phyloP scores from a whole-genome alignment of 352 stramenopile species.

The Phytophthora cajani region DNA sequence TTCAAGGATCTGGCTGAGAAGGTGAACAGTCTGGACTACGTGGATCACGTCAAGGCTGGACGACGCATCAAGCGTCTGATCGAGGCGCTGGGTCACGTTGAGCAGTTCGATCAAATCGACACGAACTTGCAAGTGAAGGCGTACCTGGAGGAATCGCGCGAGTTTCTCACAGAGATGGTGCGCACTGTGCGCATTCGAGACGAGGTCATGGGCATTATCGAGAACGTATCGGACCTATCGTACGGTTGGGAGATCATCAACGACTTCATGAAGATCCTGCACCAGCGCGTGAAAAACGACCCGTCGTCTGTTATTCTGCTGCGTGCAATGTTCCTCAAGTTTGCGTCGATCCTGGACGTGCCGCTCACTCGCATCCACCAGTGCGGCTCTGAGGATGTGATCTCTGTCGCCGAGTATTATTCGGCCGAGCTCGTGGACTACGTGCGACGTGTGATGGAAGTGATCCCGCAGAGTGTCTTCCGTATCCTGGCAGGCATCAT shows the following conservation, averaged over 20 bases:
- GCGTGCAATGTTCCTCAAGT: slow-evolving; percentile 95
- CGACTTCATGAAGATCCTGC: slow-evolving; percentile 95
- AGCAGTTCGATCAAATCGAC: slow-evolving; percentile 96
- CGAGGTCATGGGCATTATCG: slow-evolving; percentile 92
- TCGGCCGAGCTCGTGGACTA: slow-evolving; percentile 94
- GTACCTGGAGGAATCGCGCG: slow-evolving; percentile 92
- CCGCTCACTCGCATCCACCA: slow-evolving; percentile 94
- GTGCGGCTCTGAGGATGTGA: slow-evolving; percentile 91
- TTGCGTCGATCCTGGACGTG: slow-evolving; percentile 94
- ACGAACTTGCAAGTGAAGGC: slow-evolving; percentile 96
- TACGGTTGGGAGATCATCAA: slow-evolving; percentile 96
- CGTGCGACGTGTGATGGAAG: slow-evolving; percentile 94
- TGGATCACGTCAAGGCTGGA: slow-evolving; percentile 93
- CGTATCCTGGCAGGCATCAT: slow-evolving; percentile 94
- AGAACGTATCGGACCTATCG: slow-evolving; percentile 94
- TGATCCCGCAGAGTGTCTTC: slow-evolving; percentile 96
- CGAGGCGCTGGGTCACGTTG: slow-evolving; percentile 93
- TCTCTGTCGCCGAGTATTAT: slow-evolving; percentile 95
- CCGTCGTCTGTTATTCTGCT: slow-evolving; percentile 93
- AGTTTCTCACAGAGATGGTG: slow-evolving; percentile 95
- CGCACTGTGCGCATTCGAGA: slow-evolving; percentile 94
- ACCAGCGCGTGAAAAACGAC: slow-evolving; percentile 93
- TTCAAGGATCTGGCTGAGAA: slow-evolving; percentile 93
- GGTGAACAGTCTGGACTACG: slow-evolving; percentile 90
- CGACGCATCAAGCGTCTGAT: slow-evolving; percentile 95